phyloP scores from a whole-genome alignment of 169 alveolate species.

The Eimeria mitis region DNA sequence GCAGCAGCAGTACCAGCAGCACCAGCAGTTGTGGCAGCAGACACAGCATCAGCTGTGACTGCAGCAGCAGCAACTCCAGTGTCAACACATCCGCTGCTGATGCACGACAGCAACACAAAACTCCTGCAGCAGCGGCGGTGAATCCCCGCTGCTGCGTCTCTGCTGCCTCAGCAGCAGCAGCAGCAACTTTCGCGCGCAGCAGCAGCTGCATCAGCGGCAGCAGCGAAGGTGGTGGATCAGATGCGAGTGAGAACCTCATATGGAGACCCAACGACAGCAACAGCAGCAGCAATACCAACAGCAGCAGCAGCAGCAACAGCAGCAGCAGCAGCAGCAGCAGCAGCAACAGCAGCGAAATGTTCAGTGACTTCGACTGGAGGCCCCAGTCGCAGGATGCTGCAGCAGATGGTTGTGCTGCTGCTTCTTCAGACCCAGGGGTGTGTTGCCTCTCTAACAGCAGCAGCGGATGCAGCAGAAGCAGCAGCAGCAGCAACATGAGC shows the following conservation, averaged over 20 bases:
- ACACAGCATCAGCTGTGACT: neutral
- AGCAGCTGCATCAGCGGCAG: constrained; percentile 1
- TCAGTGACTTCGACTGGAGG: constrained; percentile 45
- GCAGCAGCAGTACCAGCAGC: neutral
- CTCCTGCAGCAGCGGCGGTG: neutral
- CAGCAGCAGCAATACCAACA: constrained; percentile 15
- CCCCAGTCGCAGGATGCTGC: constrained; percentile 14
- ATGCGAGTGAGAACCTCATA: neutral
- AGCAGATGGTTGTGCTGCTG: neutral
- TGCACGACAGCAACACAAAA: neutral
- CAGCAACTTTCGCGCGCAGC: neutral
- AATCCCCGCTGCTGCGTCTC: neutral
- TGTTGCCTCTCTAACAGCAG: neutral
- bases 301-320: constrained; percentile 10
- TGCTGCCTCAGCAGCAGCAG: neutral
- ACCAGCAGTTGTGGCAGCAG: neutral
- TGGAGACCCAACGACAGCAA: constrained; percentile 24
- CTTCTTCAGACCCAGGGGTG: neutral
- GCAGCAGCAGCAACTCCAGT: neutral
- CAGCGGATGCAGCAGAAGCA: constrained; percentile 10
- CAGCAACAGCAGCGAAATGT: constrained; percentile 50
- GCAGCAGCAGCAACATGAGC: neutral
- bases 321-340: constrained; percentile 44
- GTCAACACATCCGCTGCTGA: neutral
- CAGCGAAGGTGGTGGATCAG: constrained; percentile 13